Conservation (phyloP, 129 eudicot genomes). For the Artemisia argyi region DNA sequence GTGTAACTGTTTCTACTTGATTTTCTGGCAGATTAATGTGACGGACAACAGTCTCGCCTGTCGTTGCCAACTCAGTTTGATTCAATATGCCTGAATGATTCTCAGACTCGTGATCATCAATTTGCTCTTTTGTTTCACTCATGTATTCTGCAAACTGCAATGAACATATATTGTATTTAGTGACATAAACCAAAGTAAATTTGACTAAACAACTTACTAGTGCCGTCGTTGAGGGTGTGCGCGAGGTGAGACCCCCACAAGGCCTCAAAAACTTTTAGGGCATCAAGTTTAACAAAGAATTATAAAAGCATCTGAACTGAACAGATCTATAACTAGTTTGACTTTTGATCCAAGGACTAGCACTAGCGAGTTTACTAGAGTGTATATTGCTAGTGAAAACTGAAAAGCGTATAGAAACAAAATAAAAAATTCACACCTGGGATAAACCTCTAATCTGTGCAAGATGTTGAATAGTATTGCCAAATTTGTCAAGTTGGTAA, state of each 20-base stretch:
- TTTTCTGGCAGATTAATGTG: background rate
- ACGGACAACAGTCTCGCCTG: background rate
- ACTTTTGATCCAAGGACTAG: too few relatives aligned
- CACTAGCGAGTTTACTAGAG: too few relatives aligned
- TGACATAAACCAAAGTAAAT: background rate
- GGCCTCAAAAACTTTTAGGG: too few relatives aligned
- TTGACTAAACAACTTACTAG: too few relatives aligned
- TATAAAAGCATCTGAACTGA: too few relatives aligned
- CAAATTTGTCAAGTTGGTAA: slow-evolving; percentile 29
- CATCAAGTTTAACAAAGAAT: too few relatives aligned
- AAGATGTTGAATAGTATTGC: slow-evolving; percentile 33
- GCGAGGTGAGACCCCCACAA: too few relatives aligned
- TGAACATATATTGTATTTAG: background rate
- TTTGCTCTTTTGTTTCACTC: slow-evolving; percentile 19
- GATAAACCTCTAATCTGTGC: slow-evolving; percentile 18
- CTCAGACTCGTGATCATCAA: slow-evolving; percentile 3
- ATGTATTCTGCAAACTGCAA: slow-evolving; percentile 32
- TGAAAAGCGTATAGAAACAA: background rate
- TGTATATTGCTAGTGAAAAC: too few relatives aligned
- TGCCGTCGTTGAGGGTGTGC: too few relatives aligned
- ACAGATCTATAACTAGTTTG: too few relatives aligned
- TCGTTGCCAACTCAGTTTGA: background rate
- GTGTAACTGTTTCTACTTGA: background rate
- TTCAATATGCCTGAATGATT: too few relatives aligned
- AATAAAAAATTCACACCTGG: slow-evolving; percentile 10